Conservation (phyloP, 1,284 basidiomycete genomes). For the Ceratobasidium sp. region DNA sequence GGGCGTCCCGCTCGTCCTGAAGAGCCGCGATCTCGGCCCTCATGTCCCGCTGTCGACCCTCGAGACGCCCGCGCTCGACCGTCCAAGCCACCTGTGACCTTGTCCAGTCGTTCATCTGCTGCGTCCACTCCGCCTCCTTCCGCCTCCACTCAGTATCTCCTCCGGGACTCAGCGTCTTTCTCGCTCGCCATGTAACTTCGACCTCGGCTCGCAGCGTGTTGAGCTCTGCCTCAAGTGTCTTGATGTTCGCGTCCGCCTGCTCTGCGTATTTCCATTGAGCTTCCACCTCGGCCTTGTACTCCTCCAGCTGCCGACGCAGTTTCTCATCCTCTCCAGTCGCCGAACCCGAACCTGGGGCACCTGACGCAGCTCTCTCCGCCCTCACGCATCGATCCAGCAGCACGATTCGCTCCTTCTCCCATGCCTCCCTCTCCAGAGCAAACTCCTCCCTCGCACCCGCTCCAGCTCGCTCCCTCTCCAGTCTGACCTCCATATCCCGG, state of each 20-base stretch:
- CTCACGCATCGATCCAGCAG: conserved; percentile 32
- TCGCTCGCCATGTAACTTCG: background rate
- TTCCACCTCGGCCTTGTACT: conserved; percentile 37
- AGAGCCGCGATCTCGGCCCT: background rate
- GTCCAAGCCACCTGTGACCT: background rate
- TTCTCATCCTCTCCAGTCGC: conserved; percentile 7
- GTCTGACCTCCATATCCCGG: conserved; percentile 35
- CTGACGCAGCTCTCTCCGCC: conserved; percentile 15
- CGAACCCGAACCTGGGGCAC: background rate
- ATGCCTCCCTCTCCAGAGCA: conserved; percentile 20
- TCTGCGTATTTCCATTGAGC: conserved; percentile 41
- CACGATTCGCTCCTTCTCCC: conserved; percentile 27
- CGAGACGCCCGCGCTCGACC: conserved; percentile 4
- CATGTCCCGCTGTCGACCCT: background rate
- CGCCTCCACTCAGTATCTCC: conserved; percentile 13
- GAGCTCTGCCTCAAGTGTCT: conserved; percentile 11
- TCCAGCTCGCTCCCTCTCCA: conserved; percentile 36
- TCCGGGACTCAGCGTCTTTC: background rate
- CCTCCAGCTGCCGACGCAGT: conserved; percentile 22
- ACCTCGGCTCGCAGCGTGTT: background rate
- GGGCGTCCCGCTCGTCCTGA: conserved; percentile 20
- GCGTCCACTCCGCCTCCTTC: conserved; percentile 24
- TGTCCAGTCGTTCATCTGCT: background rate
- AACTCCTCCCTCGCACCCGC: conserved; percentile 21
- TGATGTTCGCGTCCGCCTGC: conserved; percentile 19